Evolutionary conservation across 805 yeast species (phyloP).

Genomic region (Kazachstania bromeliacearum): DNA sequence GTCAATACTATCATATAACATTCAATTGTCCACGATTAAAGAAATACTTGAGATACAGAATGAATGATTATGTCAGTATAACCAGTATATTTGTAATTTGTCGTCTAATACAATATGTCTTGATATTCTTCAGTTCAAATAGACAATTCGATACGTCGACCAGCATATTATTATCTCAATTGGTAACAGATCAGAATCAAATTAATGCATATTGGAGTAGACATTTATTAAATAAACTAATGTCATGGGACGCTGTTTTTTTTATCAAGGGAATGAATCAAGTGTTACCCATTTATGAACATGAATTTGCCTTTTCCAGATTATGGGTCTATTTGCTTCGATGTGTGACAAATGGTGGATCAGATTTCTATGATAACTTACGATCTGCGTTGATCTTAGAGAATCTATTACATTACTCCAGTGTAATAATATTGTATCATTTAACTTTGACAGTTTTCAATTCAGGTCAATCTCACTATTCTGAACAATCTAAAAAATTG

Average conservation of each 20-base stretch:
- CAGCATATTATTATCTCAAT: not conserved
- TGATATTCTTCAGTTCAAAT: conserved; percentile 18
- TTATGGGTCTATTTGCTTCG: conserved; percentile 55
- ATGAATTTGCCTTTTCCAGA: conserved; percentile 83
- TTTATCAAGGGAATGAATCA: conserved; percentile 45
- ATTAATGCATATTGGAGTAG: conserved; percentile 12
- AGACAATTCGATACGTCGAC: conserved; percentile 22
- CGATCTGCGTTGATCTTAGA: conserved; percentile 40
- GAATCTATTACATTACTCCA: conserved; percentile 42
- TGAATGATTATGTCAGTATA: not conserved
- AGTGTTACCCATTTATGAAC: conserved; percentile 52
- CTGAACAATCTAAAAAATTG: conserved; percentile 13
- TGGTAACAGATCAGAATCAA: conserved; percentile 3
- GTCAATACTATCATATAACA: no score
- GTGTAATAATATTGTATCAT: conserved; percentile 40
- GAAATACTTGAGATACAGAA: not conserved
- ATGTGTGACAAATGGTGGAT: conserved; percentile 4
- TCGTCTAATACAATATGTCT: conserved; percentile 17
- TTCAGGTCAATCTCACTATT: not conserved
- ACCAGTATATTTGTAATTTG: conserved; percentile 5
- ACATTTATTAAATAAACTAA: conserved; percentile 40
- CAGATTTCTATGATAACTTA: conserved; percentile 37
- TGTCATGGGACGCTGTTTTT: conserved; percentile 83
- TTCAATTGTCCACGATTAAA: no score
- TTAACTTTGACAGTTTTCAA: conserved; percentile 36